phyloP scores from a whole-genome alignment of 2,329 filamentous ascomycete species.

The Ophiostoma ips region DNA sequence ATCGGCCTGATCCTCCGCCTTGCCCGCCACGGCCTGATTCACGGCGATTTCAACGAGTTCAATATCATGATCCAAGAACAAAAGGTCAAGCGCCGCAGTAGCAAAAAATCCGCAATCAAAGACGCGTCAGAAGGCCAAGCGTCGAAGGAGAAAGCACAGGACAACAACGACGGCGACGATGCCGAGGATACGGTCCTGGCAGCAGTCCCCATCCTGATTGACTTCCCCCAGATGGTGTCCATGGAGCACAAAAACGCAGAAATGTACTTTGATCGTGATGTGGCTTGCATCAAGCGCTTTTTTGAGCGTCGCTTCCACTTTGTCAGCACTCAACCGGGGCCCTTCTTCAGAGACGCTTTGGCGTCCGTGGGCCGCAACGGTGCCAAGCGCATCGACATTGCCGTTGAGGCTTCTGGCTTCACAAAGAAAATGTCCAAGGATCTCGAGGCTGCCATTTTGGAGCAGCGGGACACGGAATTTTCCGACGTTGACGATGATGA shows the following conservation, averaged over 20 bases:
- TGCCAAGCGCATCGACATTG: constrained; percentile 62
- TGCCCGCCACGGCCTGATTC: constrained; percentile 78
- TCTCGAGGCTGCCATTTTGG: constrained; percentile 76
- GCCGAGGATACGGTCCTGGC: constrained; percentile 4
- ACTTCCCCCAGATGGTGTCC: constrained; percentile 97
- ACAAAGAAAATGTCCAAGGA: constrained; percentile 96
- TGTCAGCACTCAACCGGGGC: constrained; percentile 64
- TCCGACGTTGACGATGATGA: constrained; percentile 23
- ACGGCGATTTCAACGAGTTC: constrained; percentile 99
- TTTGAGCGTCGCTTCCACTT: constrained; percentile 86
- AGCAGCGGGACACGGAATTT: constrained; percentile 40
- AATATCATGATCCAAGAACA: constrained; percentile 84
- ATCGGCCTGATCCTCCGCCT: constrained; percentile 75
- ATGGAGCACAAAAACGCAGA: constrained; percentile 88
- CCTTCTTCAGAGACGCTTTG: constrained; percentile 72
- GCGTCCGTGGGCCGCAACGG: constrained; percentile 56
- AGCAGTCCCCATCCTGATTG: constrained; percentile 75
- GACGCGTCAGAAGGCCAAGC: constrained; percentile 24
- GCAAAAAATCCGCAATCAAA: background rate
- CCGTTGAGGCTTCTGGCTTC: constrained; percentile 86
- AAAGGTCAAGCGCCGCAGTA: background rate
- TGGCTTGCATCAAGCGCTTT: constrained; percentile 88
- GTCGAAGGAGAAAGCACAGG: constrained; percentile 55
- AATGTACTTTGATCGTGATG: constrained; percentile 95
- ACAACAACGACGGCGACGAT: constrained; percentile 16